Evolutionary conservation across 495 filamentous ascomycete species (phyloP).

Genomic region (Podospora tetraspora): DNA sequence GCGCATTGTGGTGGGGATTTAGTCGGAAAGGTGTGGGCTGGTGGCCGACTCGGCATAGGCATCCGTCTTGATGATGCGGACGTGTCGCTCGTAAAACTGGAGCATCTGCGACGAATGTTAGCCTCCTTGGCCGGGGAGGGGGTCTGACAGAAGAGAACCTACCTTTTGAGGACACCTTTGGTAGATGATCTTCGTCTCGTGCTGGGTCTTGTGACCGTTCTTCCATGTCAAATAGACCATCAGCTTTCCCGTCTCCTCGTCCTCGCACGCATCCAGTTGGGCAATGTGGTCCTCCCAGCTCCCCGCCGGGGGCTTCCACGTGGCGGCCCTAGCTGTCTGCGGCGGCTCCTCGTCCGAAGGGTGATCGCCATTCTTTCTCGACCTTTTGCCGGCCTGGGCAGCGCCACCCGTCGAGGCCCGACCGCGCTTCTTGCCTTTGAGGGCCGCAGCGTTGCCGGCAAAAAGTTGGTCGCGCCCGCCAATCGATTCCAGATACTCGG

Average conservation of each 20-base stretch:
- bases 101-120: constrained; percentile 45
- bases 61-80: constrained; percentile 44
- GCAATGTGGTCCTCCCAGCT: constrained; percentile 55
- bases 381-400: constrained; percentile 31
- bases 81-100: constrained; percentile 55
- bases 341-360: constrained; percentile 36
- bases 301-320: constrained; percentile 51
- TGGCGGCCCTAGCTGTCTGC: constrained; percentile 24
- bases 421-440: constrained; percentile 45
- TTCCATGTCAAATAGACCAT: constrained; percentile 53
- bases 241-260: constrained; percentile 42
- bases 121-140: neutral
- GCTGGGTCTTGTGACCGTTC: constrained; percentile 55
- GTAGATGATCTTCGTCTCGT: constrained; percentile 51
- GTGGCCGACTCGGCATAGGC: constrained; percentile 9
- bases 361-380: constrained; percentile 33
- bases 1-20: neutral
- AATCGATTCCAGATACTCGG: constrained; percentile 40
- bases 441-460: constrained; percentile 32
- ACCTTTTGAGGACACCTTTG: constrained; percentile 58
- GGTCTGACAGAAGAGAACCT: constrained; percentile 8
- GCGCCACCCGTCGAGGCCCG: constrained; percentile 30
- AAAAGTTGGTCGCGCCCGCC: constrained; percentile 53
- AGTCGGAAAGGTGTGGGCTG: neutral
- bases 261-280: constrained; percentile 52